phyloP scores from a whole-genome alignment of 2,329 filamentous ascomycete genomes.

The Pezicula carpinea region DNA sequence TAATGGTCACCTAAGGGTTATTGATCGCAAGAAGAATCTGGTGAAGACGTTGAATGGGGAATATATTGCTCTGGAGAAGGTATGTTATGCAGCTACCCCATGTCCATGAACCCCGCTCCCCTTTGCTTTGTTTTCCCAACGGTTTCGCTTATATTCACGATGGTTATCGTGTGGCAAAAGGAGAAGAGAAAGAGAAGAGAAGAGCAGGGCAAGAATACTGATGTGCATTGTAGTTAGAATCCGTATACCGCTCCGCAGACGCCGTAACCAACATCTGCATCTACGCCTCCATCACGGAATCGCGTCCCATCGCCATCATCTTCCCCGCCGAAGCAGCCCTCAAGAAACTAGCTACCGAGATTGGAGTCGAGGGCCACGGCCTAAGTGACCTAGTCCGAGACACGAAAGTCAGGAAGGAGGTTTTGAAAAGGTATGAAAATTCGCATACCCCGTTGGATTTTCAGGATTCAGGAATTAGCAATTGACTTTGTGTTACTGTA shows the following conservation, averaged over 20 bases:
- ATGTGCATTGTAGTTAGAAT: constrained; percentile 61
- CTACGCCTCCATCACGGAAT: constrained; percentile 69
- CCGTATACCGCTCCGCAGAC: constrained; percentile 73
- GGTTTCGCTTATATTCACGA: too few relatives aligned
- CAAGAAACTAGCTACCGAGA: constrained; percentile 49
- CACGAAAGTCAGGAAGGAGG: constrained; percentile 53
- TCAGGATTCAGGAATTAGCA: too few relatives aligned
- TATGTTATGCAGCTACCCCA: too few relatives aligned
- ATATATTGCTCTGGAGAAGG: constrained; percentile 92
- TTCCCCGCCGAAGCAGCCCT: constrained; percentile 60
- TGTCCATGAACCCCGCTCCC: too few relatives aligned
- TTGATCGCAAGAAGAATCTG: constrained; percentile 86
- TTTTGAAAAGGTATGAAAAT: constrained; percentile 51
- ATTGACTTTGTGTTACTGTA: too few relatives aligned
- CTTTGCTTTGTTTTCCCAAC: constrained; percentile 15
- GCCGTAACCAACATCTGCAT: constrained; percentile 82
- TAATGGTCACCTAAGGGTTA: constrained; percentile 69
- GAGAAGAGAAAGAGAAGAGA: too few relatives aligned
- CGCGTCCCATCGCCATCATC: constrained; percentile 77
- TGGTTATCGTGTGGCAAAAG: too few relatives aligned
- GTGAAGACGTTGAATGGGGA: constrained; percentile 94
- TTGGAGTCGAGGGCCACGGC: constrained; percentile 57
- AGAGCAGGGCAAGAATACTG: too few relatives aligned
- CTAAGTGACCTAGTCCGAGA: constrained; percentile 52
- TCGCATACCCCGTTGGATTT: too few relatives aligned